Conservation (phyloP, 768 basidiomycete species). For the Bullera alba region DNA sequence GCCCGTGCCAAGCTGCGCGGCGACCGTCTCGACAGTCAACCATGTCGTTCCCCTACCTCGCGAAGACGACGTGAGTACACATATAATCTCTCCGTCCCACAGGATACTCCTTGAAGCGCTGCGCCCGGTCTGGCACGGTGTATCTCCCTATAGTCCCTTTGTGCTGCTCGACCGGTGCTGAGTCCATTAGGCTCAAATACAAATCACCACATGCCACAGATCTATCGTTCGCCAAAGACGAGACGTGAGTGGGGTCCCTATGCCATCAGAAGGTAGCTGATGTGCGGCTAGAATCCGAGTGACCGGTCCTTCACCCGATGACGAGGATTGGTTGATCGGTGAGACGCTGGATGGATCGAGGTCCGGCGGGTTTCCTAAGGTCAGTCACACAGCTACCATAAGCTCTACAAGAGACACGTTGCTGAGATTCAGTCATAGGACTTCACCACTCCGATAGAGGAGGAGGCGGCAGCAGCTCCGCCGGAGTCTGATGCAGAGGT, state of each 20-base stretch:
- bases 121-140: not conserved
- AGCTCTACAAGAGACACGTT: not conserved
- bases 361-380: slow-evolving; percentile 43
- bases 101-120: not conserved
- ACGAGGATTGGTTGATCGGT: slow-evolving; percentile 45
- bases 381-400: slow-evolving; percentile 5
- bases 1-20: no score
- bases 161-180: not conserved
- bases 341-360: slow-evolving; percentile 41
- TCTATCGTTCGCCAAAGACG: slow-evolving; percentile 44
- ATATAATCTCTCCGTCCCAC: no score
- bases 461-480: slow-evolving; percentile 13
- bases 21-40: not conserved
- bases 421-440: slow-evolving; percentile 24
- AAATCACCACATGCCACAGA: slow-evolving; percentile 45
- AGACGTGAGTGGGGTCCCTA: slow-evolving; percentile 35
- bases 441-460: slow-evolving; percentile 35
- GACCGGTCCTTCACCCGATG: slow-evolving; percentile 37
- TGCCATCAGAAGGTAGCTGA: no score
- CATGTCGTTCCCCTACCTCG: slow-evolving; percentile 43
- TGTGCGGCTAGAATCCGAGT: slow-evolving; percentile 34
- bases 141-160: not conserved
- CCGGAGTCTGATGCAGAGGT: slow-evolving; percentile 2
- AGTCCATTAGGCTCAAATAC: slow-evolving; percentile 38
- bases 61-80: slow-evolving; percentile 41